These are phyloP conservation scores for Aspergillus flavus DNA, from an alignment of 2,329 filamentous ascomycete species.

Conservation along the genomic window DNA sequence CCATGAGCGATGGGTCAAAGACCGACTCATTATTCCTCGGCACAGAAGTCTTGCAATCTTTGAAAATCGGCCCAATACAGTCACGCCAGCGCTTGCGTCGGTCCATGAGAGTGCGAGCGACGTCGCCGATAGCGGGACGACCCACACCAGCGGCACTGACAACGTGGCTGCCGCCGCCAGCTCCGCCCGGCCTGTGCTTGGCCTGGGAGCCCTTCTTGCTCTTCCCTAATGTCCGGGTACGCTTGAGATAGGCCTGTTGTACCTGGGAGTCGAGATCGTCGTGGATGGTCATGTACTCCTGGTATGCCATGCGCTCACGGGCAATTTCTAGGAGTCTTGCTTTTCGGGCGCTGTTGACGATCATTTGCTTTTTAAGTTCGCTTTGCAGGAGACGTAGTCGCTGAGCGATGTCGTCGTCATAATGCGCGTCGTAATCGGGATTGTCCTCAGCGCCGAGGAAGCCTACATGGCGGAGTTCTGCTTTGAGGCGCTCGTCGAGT, in stretches of 20 bases:
- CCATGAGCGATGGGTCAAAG: conserved; percentile 75
- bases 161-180: conserved; percentile 68
- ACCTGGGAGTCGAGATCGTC: conserved; percentile 96
- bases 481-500: conserved; percentile 87
- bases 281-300: conserved; percentile 95
- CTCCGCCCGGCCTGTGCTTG: conserved; percentile 62
- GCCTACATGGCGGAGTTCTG: conserved; percentile 87
- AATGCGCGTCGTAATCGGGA: conserved; percentile 84
- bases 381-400: conserved; percentile 83
- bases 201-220: conserved; percentile 81
- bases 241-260: conserved; percentile 92
- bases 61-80: conserved; percentile 87
- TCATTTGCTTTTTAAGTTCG: conserved; percentile 78
- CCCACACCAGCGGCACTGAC: conserved; percentile 44
- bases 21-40: conserved; percentile 70
- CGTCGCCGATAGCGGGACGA: conserved; percentile 76
- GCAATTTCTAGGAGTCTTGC: conserved; percentile 82
- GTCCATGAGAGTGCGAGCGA: conserved; percentile 91
- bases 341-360: conserved; percentile 89
- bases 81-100: conserved; percentile 85
- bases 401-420: conserved; percentile 91
- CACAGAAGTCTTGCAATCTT: conserved; percentile 76
- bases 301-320: conserved; percentile 89
- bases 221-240: conserved; percentile 91
- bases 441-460: conserved; percentile 72